Evolutionary conservation across 208 protist species (phyloP).

Genomic region (Wallacemonas sp.): DNA sequence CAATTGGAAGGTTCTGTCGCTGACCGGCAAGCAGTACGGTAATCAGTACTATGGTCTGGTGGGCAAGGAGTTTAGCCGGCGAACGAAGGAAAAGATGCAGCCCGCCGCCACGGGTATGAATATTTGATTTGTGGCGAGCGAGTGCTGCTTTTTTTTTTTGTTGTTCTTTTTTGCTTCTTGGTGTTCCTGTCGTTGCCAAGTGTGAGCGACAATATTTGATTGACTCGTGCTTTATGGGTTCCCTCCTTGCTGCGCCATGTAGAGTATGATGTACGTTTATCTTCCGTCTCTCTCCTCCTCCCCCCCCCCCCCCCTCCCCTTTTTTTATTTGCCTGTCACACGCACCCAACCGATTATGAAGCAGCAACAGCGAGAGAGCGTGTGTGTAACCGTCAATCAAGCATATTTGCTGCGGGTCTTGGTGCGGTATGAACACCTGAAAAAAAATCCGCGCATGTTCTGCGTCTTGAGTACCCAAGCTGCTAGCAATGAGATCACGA

Average conservation of each 20-base stretch:
- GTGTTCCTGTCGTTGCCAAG: too few species aligned
- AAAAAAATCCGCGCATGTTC: too few species aligned
- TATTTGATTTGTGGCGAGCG: slow-evolving; percentile 19
- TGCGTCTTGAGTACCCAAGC: too few species aligned
- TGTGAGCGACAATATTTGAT: too few species aligned
- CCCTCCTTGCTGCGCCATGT: slow-evolving; percentile 13
- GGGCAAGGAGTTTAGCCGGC: slow-evolving; percentile 64
- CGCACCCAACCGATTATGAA: too few species aligned
- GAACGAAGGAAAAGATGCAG: slow-evolving; percentile 34
- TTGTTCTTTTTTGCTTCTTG: too few species aligned
- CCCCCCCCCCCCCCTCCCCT: neutral
- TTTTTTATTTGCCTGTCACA: neutral
- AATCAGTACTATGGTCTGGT: slow-evolving; percentile 70
- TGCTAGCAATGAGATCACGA: too few species aligned
- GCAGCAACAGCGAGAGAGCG: too few species aligned
- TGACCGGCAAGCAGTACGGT: slow-evolving; percentile 72
- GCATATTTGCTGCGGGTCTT: too few species aligned
- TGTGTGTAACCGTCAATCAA: too few species aligned
- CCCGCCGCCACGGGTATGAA: slow-evolving; percentile 76
- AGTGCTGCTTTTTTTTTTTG: slow-evolving; percentile 7
- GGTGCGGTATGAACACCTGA: too few species aligned
- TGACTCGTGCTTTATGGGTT: neutral
- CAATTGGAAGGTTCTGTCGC: slow-evolving; percentile 66
- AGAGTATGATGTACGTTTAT: neutral
- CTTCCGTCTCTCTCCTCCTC: slow-evolving; percentile 8